Evolutionary conservation across 2,329 filamentous ascomycete genomes (phyloP), one percentile per base, ranked within the genome.

Genomic region (Botrytis fragariae): DNA sequence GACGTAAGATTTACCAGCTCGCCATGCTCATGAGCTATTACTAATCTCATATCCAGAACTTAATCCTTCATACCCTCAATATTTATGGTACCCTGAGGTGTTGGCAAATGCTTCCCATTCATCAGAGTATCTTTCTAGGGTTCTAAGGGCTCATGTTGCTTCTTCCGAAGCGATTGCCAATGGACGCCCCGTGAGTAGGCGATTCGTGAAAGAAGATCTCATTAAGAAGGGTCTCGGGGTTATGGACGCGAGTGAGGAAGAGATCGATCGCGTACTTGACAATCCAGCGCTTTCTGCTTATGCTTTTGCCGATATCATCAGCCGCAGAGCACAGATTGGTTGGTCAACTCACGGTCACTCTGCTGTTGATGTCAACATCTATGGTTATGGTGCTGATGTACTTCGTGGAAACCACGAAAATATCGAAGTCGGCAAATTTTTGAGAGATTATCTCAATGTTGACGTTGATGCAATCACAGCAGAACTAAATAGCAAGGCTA

Each of bases 291-390:
- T 83, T 5, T 86, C 90, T 18, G 83, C 86, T 45, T 82, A 86
- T 5, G 84, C 88, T 2, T 93, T 98, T 80, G 90, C 94, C 0
- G 91, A 93, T 79, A 95, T 99, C 85, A 89, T 98, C 77, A 97
- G 93, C 77, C 88, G 92, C 7, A 90, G 96, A 74, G 93, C 95
- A 1, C 94, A 97, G 80, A 89, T 97, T 61, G 97, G 96, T 22
- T 99, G 96, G 96, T 91, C 89, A 76, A 97, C 95, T 0, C 95
- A 98, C 81, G 96, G 96, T 42, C 96, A 99, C 84, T 92, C 91
- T 32, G 96, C 92, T 69, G 94, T 96, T 12, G 96, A 99, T 81
- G 96, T 99, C 67, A 99, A 99, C 82, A 93, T 99, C 77, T 99
- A 98, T 84, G 92, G 93, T 70, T 86, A 87, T 63, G 90, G 93